Evolutionary conservation across 768 basidiomycete genomes (phyloP).

Genomic region (Psilocybe tampanensis): DNA sequence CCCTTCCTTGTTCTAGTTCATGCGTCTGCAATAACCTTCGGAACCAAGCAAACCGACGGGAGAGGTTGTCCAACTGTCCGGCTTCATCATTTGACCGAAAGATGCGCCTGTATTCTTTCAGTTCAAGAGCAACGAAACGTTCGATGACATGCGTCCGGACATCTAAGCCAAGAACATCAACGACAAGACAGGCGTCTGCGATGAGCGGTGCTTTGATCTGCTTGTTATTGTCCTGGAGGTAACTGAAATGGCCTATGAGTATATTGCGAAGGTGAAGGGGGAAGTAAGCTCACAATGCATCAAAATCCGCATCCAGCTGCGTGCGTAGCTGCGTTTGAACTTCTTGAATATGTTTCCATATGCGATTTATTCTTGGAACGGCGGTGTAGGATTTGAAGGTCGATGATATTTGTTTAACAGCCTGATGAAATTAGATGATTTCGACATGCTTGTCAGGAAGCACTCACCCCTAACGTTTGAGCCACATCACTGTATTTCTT

Average conservation of each 20-base stretch:
- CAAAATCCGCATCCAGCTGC: constrained; percentile 88
- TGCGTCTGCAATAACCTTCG: constrained; percentile 80
- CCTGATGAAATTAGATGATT: constrained; percentile 44
- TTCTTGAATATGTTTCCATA: constrained; percentile 81
- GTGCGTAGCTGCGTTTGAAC: constrained; percentile 81
- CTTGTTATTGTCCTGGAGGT: constrained; percentile 75
- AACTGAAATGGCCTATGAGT: constrained; percentile 46
- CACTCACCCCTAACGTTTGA: constrained; percentile 70
- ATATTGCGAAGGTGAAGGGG: background rate
- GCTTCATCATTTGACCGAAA: constrained; percentile 94
- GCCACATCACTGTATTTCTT: constrained; percentile 84
- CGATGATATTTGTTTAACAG: constrained; percentile 82
- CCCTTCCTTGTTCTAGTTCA: constrained; percentile 81
- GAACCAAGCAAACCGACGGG: constrained; percentile 95
- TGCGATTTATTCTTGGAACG: constrained; percentile 73
- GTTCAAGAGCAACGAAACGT: constrained; percentile 85
- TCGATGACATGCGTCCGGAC: constrained; percentile 82
- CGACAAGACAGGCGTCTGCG: constrained; percentile 82
- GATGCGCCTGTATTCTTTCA: constrained; percentile 95
- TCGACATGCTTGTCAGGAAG: background rate
- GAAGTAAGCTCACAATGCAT: constrained; percentile 74
- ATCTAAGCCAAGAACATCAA: constrained; percentile 87
- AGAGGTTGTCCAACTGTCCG: constrained; percentile 93
- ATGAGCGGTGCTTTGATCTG: constrained; percentile 67
- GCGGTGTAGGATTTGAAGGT: constrained; percentile 81